A percentile compares a stretch with the other conserved stretches of the same genome.
These are phyloP conservation scores for Epicoccum nigrum DNA, from an alignment of 2,329 filamentous ascomycete genomes.

Conservation along the genomic window DNA sequence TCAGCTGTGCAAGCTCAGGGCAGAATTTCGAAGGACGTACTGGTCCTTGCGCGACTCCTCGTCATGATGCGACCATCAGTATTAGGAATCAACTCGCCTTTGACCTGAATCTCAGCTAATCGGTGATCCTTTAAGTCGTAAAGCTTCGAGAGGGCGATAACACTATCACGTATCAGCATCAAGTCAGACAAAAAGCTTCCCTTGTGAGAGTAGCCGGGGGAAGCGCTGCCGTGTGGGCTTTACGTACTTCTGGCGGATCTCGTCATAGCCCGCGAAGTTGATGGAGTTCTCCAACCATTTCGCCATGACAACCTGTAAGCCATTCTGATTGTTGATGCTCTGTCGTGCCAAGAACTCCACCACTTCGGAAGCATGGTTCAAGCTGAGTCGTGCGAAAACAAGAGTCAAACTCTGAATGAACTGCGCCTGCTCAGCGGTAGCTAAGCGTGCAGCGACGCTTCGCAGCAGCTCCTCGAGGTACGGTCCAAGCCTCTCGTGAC, in stretches of 20 bases:
- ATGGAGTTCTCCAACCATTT: conserved; percentile 98
- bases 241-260: conserved; percentile 93
- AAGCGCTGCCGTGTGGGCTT: not conserved
- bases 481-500: conserved; percentile 86
- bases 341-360: conserved; percentile 89
- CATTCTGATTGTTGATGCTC: conserved; percentile 77
- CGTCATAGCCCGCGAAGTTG: conserved; percentile 97
- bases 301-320: conserved; percentile 84
- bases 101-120: conserved; percentile 79
- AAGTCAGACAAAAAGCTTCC: not conserved
- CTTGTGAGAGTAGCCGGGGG: not conserved
- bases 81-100: conserved; percentile 84
- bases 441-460: conserved; percentile 84
- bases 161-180: conserved; percentile 57
- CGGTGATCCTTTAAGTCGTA: conserved; percentile 86
- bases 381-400: conserved; percentile 88
- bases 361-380: conserved; percentile 85
- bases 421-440: conserved; percentile 79
- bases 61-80: conserved; percentile 85
- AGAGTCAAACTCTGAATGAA: conserved; percentile 97
- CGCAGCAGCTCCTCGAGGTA: conserved; percentile 86
- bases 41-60: conserved; percentile 83
- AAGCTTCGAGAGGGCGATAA: conserved; percentile 90
- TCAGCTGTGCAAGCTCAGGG: conserved; percentile 13
- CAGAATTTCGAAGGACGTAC: conserved; percentile 54